phyloP scores from a whole-genome alignment of 140 eudicot genomes.

The Senecio squalidus region DNA sequence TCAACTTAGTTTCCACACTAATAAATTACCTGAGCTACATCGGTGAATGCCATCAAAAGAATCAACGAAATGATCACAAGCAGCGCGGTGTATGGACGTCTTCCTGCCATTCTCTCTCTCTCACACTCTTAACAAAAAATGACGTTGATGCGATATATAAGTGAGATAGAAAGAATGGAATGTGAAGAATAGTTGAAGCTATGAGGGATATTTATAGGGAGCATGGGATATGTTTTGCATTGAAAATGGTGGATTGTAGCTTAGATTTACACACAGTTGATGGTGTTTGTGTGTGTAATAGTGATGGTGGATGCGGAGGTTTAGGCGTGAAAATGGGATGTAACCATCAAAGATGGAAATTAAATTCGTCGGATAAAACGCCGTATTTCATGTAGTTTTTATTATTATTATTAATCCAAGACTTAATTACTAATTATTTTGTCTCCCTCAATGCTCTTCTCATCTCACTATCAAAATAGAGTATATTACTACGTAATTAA shows the following conservation, averaged over 20 bases:
- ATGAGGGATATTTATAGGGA: constrained; percentile 17
- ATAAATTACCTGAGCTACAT: constrained; percentile 44
- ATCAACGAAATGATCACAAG: constrained; percentile 36
- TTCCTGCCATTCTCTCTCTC: constrained; percentile 27
- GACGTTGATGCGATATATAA: neutral
- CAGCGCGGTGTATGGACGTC: constrained; percentile 23
- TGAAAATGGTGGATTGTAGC: constrained; percentile 10
- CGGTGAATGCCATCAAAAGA: constrained; percentile 36
- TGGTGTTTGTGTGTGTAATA: constrained; percentile 3
- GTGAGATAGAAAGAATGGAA: constrained; percentile 9
- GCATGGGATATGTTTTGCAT: constrained; percentile 2
- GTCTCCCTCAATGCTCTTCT: constrained; percentile 10
- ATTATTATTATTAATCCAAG: neutral
- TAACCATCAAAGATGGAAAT: constrained; percentile 11
- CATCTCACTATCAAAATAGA: neutral
- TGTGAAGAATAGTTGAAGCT: constrained; percentile 16
- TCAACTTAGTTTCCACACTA: neutral
- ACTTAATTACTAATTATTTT: neutral
- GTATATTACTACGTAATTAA: neutral
- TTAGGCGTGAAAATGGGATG: constrained; percentile 24
- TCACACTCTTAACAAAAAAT: neutral
- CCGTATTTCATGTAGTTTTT: constrained; percentile 15
- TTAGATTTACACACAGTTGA: constrained; percentile 24
- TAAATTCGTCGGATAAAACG: constrained; percentile 14
- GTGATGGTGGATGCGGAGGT: constrained; percentile 26